Evolutionary conservation across 768 basidiomycete genomes (phyloP).

Genomic region (Termitomyces sp.): DNA sequence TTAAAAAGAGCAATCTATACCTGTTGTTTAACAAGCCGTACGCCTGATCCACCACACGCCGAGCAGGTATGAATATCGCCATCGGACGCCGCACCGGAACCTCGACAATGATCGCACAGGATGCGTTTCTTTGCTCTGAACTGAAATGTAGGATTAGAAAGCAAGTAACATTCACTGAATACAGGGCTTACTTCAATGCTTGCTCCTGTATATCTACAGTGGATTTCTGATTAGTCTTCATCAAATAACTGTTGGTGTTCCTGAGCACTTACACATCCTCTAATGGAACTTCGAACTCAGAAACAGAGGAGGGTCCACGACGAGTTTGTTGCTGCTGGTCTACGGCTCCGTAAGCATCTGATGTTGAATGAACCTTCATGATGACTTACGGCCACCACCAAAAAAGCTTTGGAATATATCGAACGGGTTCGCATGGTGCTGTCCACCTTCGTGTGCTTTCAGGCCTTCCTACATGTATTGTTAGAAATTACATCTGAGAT

Average conservation of each 20-base stretch:
- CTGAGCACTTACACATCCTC: constrained; percentile 65
- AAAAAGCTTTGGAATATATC: constrained; percentile 96
- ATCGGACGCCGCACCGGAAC: constrained; percentile 89
- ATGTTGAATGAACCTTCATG: neutral
- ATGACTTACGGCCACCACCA: constrained; percentile 69
- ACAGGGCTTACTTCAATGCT: constrained; percentile 67
- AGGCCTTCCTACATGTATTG: constrained; percentile 66
- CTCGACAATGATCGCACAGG: constrained; percentile 96
- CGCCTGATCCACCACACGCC: constrained; percentile 80
- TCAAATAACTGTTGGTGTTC: neutral
- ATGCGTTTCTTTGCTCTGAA: constrained; percentile 91
- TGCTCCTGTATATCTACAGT: constrained; percentile 71
- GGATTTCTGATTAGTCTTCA: neutral
- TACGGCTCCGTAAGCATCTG: constrained; percentile 13
- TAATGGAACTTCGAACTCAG: constrained; percentile 83
- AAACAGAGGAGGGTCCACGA: constrained; percentile 70
- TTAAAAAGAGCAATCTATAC: constrained; percentile 14
- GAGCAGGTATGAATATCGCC: constrained; percentile 84
- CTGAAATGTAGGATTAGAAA: constrained; percentile 35
- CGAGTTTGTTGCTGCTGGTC: constrained; percentile 62
- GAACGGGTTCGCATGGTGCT: constrained; percentile 81
- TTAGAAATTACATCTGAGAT: neutral
- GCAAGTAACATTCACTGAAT: constrained; percentile 16
- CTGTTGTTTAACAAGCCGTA: constrained; percentile 85
- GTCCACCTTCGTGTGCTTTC: constrained; percentile 88